Evolutionary conservation across 768 basidiomycete species (phyloP), one percentile per base, ranked within the genome.

Genomic region (Mycena epipterygia): DNA sequence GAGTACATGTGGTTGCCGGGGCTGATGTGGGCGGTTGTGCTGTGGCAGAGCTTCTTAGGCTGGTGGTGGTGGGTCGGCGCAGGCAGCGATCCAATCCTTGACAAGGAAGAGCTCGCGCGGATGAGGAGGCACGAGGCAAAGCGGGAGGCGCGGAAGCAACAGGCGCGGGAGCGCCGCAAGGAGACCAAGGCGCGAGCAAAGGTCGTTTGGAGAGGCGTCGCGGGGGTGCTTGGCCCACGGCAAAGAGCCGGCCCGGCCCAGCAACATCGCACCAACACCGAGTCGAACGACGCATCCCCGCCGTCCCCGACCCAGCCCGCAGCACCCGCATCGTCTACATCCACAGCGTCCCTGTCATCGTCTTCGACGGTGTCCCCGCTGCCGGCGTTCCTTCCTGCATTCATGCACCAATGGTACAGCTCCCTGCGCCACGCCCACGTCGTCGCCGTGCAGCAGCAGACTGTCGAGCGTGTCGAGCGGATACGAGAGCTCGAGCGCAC

Each of bases 1-100:
- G 91, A 95, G 74, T 94, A 94, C 71, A 84, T 90, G n/a, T 99
- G 98, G 98, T 86, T 98, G 66, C 94, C 95, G 0, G 89, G 91
- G 27, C 85, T 98, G 60, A 90, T 95, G 81, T 97, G 95, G 90
- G 91, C 93, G 11, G 90, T 98, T 58, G 90, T 98, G 14, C 88
- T 99, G 23, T 99, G 98, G 98, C 98, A 99, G 85, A 95, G 90
- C 80, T 97, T 97, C 81, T 81, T 98, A 25, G 96, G 95, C 0
- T 98, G 95, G 95, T 98, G 96, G 96, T 98, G 96, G 96, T 98
- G 96, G 96, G 95, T 96, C 17, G 96, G 96, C n/a, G 90, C 93
- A 2, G 93, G 95, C 7, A 95, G 93, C 85, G 94, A 92, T 12
- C 87, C 91, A 32, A 81, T 82, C 8, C 72, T 84, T 37, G 88